Base-by-base conservation (phyloP, 768 basidiomycete species). In the Calocybe indica region DNA sequence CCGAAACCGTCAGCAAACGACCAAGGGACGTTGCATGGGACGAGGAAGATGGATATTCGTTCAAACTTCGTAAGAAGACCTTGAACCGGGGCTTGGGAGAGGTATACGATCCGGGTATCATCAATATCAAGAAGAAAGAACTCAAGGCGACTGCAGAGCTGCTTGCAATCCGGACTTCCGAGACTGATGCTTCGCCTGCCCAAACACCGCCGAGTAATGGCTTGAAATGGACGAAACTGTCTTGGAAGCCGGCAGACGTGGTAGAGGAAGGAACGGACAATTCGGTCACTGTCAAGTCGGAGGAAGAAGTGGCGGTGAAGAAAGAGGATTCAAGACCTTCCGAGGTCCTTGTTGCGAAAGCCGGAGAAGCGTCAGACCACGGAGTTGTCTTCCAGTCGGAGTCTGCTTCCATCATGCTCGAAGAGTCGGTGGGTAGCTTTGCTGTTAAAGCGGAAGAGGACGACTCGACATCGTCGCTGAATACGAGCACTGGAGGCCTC, bases 91-190 rank as follows among this genome's bases (percentile, higher is more conserved):
- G 85, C 6, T 69, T 89, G 8, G 89, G 85, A 9, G 85, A 90
- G 55, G 78, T 88, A 29, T 94, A 88, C 54, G 92, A 95, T 61
- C 88, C 87, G 3, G 84, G 81, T 1, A 57, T 80, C 14, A 80
- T 90, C 41, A 67, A 78, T 30, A 75, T 88, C 55, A 82, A 78
- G 67, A 75, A 75, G 60, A 75, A 78, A 55, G 68, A 70, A 45
- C 52, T 54, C 1, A 53, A 52, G 34, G 57, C 54, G 8, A 36
- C 54, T 37, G 43, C 49, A 7, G 39, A 57, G 28, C 14, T 51
- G 8, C 31, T 52, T 33, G 12, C 40, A 7, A 22, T 49, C 9
- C 31, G 31, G 22, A 14, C 48, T 36, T 40, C 46, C 22, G 22
- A 22, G 22, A 22, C 22, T 22, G 22, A 22, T 22, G 22, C 22